Evolutionary conservation across 148 eudicot genomes (phyloP), one percentile per base, ranked within the genome.

Genomic region (Linanthus parryae): DNA sequence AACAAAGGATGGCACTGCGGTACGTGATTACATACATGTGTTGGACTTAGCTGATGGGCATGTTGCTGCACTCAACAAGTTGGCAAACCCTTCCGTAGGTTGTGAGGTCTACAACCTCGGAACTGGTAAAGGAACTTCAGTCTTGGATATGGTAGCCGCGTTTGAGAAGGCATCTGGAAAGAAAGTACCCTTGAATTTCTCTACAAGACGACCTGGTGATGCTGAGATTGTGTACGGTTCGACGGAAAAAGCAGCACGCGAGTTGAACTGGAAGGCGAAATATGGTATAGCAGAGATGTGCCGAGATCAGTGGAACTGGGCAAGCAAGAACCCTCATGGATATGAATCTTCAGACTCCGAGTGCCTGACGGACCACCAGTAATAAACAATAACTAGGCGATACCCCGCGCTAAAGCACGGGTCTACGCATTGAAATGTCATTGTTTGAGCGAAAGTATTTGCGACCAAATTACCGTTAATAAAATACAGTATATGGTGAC

Each of bases 41-140:
- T 74, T 88, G 61, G 99, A 94, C 73, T 78, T 94, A 70, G 99
- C 99, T 10, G 91, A 94, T 63, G 99, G 99, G 22, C 99, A 94
- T 62, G 80, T 80, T 60, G 88, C 99, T 25, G 99, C 99, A 50
- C 41, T 94, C 67, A 61, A 38, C 52, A 94, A 88, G 75, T 72
- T 94, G 24, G 65, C 70, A 51, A 82, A 84, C 58, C 61, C 94
- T 56, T 67, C 78, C 43, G 64, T 70, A 92, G 99, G 88, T 23
- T 88, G 96, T 76, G 91, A 84, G 67, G 95, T 84, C 15, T 94
- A 88, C 73, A 94, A 94, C 59, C 63, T 94, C 65, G 99, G 99
- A 58, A 94, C 99, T 11, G 99, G 99, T 2, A 81, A 88, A 57
- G 99, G 99, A 52, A 84, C 94, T 26, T 68, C 99, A 27, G 96